phyloP scores from a whole-genome alignment of 306 rosid genomes.

The Cyamopsis tetragonoloba region DNA sequence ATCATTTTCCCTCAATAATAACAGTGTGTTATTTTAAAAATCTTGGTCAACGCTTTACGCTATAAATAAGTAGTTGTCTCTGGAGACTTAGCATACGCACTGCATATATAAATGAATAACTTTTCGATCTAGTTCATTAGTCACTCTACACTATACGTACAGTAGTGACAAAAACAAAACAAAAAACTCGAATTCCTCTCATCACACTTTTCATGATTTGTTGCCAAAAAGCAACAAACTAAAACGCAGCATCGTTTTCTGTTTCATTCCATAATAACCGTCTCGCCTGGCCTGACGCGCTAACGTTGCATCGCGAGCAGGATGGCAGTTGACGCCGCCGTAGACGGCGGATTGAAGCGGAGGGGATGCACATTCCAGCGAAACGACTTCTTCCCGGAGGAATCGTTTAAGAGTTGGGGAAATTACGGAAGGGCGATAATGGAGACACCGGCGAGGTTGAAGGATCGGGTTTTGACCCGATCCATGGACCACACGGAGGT shows the following conservation, averaged over 20 bases:
- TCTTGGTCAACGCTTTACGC: no score
- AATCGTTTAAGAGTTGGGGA: constrained; percentile 64
- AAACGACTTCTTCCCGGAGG: constrained; percentile 77
- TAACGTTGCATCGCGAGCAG: neutral
- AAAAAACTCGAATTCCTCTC: no score
- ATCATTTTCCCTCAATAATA: no score
- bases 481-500: constrained; percentile 58
- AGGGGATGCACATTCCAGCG: constrained; percentile 43
- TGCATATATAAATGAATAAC: no score
- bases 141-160: no score
- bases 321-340: constrained; percentile 28
- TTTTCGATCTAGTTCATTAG: no score
- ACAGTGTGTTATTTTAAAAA: no score
- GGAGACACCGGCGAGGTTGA: constrained; percentile 52
- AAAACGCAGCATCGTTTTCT: neutral
- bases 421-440: constrained; percentile 46
- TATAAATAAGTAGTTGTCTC: no score
- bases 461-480: constrained; percentile 48
- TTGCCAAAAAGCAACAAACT: neutral
- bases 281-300: neutral
- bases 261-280: neutral
- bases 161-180: no score
- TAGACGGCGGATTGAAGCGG: constrained; percentile 28
- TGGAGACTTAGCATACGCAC: no score
- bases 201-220: no score